Base-by-base conservation (phyloP, 2,329 filamentous ascomycete species). In the Penicillium sp. region DNA sequence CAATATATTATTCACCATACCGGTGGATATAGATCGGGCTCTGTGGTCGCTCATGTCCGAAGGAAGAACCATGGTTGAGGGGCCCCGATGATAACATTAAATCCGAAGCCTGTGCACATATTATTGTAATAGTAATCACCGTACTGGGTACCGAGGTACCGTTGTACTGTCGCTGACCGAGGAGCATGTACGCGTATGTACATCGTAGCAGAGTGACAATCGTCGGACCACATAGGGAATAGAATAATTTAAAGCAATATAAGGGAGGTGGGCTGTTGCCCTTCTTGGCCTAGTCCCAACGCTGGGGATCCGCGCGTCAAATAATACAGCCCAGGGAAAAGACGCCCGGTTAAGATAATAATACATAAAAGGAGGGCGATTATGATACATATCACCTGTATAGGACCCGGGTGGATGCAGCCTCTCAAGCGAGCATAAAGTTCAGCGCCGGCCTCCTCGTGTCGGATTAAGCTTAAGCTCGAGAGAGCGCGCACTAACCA, bases 401-500 rank as follows among this genome's bases (percentile, higher is more conserved):
- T 33, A 33, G 34, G 42, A 35, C 33, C 35, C 17, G 15, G 40
- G 45, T 50, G 45, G 49, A 54, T 46, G 40, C 43, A 41, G 37
- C 34, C 38, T 53, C 47, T 56, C 53, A 62, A 62, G 57, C 59
- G 57, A 61, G 59, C 55, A 62, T 61, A 62, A 60, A 58, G 55
- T 63, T 62, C 53, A 52, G 52, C 50, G 52, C 43, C 48, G 46
- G 35, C 39, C 37, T 45, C 62, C 63, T 65, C 62, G 63, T 65
- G 64, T 67, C 57, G 62, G 62, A 65, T 68, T 68, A 67, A 67
- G 64, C 64, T 68, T 68, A 67, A 67, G 63, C 62, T 66, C 61
- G 59, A 52, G 47, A 50, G 56, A 60, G 57, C 54, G 48, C 53
- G 55, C 60, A 58, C 62, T 62, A 65, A 58, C 54, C 53, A 51